Base-by-base conservation (phyloP, 805 yeast genomes). In the Yamadazyma philogaea region DNA sequence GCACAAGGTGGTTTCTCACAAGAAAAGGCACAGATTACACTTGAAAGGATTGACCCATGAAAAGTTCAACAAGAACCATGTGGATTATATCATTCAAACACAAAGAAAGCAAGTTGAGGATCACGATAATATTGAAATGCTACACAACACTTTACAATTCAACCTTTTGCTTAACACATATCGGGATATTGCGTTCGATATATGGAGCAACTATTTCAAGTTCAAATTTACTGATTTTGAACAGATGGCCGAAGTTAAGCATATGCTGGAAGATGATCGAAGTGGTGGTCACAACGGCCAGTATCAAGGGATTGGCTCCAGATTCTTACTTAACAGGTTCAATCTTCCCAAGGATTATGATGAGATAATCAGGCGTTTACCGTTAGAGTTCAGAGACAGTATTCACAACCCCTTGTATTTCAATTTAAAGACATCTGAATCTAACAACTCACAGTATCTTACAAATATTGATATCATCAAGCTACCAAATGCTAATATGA, bases 81-180 rank as follows among this genome's bases (percentile, higher is more conserved):
- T 66, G 17, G 66, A 66, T 33, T 45, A 57, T 11, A 49, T 60
- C 3, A 39, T 67, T 5, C 53, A 54, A 7, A 46, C 53, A 8
- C 71, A 68, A 48, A 50, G 68, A 24, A 45, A 48, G 11, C 54
- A 52, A 42, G 58, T 59, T 6, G 70, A 65, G 47, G 75, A 70
- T 47, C 62, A 53, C 43, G 50, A 54, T 15, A 70, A 70, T 44
- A 42, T 70, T 42, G 75, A 70, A 51, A 66, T 70, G 69, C 50
- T 70, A n/a, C 75, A 70, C 46, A 69, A 66, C 45, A 65, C 62
- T 39, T 56, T 63, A 30, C 71, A 67, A 43, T 70, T 66, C 52
- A 70, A 70, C 44, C 44, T 69, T 14, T 56, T 70, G 35, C 48
- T 64, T 11, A 70, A 70, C 49, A 55, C 72, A 6, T 70, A 68